A percentile compares a stretch with the other conserved stretches of the same genome.
phyloP scores from a whole-genome alignment of 768 basidiomycete species.

The Lactarius tabidus region DNA sequence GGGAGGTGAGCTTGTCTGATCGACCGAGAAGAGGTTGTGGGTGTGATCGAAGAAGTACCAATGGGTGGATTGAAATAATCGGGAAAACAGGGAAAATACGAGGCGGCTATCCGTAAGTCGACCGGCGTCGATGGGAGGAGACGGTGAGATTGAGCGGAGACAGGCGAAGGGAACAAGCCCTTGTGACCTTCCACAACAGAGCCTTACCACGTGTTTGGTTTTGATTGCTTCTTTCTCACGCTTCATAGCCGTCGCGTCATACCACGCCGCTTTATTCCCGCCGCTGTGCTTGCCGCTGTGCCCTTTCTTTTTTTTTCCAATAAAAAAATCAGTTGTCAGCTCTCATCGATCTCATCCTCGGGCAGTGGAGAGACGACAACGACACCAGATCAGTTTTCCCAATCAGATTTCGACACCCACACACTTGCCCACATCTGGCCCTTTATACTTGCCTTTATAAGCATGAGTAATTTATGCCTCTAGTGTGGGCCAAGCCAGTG shows the following conservation, averaged over 20 bases:
- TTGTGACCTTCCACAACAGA: slow-evolving; percentile 15
- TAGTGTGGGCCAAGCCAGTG: too few relatives aligned
- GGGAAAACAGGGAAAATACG: slow-evolving; percentile 8
- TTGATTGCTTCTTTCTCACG: slow-evolving; percentile 26
- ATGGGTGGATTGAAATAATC: slow-evolving; percentile 4
- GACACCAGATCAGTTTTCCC: too few relatives aligned
- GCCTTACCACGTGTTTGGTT: slow-evolving; percentile 25
- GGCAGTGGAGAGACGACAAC: too few relatives aligned
- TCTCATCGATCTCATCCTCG: too few relatives aligned
- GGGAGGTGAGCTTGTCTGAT: slow-evolving; percentile 17
- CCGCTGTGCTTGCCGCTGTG: too few relatives aligned
- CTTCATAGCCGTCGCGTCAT: background rate
- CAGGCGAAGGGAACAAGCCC: slow-evolving; percentile 20
- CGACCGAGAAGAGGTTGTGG: slow-evolving; percentile 10
- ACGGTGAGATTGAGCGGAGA: slow-evolving; percentile 21
- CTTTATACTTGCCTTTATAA: too few relatives aligned
- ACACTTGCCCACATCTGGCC: too few relatives aligned
- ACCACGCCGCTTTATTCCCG: too few relatives aligned
- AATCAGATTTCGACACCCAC: too few relatives aligned
- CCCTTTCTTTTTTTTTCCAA: too few relatives aligned
- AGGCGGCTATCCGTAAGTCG: slow-evolving; percentile 13
- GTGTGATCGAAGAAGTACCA: slow-evolving; percentile 1
- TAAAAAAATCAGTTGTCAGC: too few relatives aligned
- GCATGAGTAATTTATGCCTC: too few relatives aligned
- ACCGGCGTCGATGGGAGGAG: slow-evolving; percentile 13